Conservation (phyloP, 106 monocot species). For the Dendrobium catenatum region DNA sequence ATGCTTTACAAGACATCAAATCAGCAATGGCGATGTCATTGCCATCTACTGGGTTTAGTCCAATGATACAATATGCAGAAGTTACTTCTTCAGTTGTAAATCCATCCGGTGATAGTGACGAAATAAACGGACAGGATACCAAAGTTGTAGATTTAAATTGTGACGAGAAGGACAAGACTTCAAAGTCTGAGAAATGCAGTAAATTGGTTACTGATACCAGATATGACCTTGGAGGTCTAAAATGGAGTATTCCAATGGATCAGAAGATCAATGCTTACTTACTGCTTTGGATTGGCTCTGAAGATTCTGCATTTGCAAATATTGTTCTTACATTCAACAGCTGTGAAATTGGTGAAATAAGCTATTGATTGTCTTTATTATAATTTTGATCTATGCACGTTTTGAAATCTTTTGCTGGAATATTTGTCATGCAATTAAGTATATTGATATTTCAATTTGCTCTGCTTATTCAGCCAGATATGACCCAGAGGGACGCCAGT, state of each 20-base stretch:
- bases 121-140: constrained; percentile 8
- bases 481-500: constrained; percentile 40
- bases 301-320: constrained; percentile 84
- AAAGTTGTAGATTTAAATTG: constrained; percentile 2
- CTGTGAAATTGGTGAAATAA: constrained; percentile 60
- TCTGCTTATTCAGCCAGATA: constrained; percentile 70
- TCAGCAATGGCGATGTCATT: constrained; percentile 8
- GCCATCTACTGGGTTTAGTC: constrained; percentile 6
- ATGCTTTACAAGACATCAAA: constrained; percentile 64
- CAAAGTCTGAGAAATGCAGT: constrained; percentile 14
- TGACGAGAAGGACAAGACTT: constrained; percentile 9
- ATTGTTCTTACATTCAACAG: constrained; percentile 81
- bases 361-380: constrained; percentile 1
- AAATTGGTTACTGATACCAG: constrained; percentile 7
- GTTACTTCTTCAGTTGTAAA: constrained; percentile 39
- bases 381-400: not conserved
- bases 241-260: constrained; percentile 48
- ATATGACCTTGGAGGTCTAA: constrained; percentile 70
- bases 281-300: constrained; percentile 82
- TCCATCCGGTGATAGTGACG: constrained; percentile 35
- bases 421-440: not conserved
- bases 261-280: constrained; percentile 63
- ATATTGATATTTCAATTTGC: not conserved
- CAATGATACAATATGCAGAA: constrained; percentile 51
- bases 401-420: not conserved